Conservation (phyloP, 148 eudicot species). For the Rhododendron mucronatum region DNA sequence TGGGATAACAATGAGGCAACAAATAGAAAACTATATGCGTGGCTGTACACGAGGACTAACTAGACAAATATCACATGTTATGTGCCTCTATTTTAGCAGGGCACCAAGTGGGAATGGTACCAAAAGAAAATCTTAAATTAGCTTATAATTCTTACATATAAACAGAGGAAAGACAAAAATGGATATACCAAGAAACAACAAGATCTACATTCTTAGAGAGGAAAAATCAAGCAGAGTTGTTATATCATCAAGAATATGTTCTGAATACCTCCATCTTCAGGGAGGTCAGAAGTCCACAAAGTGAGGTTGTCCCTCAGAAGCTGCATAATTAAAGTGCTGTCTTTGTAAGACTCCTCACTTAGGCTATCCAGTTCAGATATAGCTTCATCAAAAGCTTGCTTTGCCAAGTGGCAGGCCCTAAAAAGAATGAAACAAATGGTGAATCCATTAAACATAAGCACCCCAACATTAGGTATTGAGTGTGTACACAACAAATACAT, state of each 20-base stretch:
- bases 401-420: conserved; percentile 40
- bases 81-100: neutral
- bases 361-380: conserved; percentile 34
- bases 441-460: neutral
- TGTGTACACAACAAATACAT: neutral
- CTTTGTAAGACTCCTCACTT: conserved; percentile 38
- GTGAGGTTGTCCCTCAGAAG: conserved; percentile 39
- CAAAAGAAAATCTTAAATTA: neutral
- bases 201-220: neutral
- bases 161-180: neutral
- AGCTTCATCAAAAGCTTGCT: conserved; percentile 37
- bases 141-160: neutral
- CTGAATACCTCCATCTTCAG: conserved; percentile 37
- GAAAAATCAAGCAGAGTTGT: neutral
- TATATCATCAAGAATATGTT: neutral
- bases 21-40: neutral
- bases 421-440: neutral
- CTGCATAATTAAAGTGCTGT: conserved; percentile 38
- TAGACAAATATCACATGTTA: neutral
- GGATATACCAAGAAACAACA: neutral
- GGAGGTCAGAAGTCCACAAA: conserved; percentile 40
- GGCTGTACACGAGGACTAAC: neutral
- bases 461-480: neutral
- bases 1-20: neutral
- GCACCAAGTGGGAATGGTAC: neutral